These are phyloP conservation scores for Trametes cinnabarina DNA, from an alignment of 768 basidiomycete species.

Conservation along the genomic window DNA sequence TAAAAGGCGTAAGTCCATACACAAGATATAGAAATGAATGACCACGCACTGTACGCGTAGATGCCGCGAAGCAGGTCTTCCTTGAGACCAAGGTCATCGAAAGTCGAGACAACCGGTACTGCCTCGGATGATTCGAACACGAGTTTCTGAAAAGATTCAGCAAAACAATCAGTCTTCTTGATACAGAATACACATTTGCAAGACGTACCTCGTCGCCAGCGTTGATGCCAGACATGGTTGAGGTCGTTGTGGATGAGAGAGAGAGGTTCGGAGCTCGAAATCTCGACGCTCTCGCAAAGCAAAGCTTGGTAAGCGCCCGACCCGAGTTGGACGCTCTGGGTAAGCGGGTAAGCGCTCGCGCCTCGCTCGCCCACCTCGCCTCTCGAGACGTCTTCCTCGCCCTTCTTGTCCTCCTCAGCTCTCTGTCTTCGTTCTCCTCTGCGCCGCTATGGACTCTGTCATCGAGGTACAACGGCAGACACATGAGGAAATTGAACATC, in stretches of 20 bases:
- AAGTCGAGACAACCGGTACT: constrained; percentile 84
- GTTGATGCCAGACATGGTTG: constrained; percentile 79
- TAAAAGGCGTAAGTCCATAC: constrained; percentile 17
- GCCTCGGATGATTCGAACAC: constrained; percentile 95
- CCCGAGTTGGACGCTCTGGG: constrained; percentile 3
- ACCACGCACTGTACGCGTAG: constrained; percentile 83
- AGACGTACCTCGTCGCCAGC: constrained; percentile 75
- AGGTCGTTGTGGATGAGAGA: constrained; percentile 39
- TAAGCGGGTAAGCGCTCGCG: constrained; percentile 5
- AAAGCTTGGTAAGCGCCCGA: constrained; percentile 9
- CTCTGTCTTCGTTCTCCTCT: neutral
- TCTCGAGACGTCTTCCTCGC: neutral
- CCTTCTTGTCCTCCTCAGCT: neutral
- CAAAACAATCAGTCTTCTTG: neutral
- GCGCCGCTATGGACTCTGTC: constrained; percentile 76
- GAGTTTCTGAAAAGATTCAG: constrained; percentile 67
- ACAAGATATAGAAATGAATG: neutral
- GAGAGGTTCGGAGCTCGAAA: constrained; percentile 57
- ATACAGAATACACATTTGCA: neutral
- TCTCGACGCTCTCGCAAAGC: constrained; percentile 13
- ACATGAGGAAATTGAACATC: constrained; percentile 93
- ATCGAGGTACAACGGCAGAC: constrained; percentile 93
- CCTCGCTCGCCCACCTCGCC: constrained; percentile 7
- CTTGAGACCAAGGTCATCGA: constrained; percentile 89
- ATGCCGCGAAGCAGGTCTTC: constrained; percentile 94